Evolutionary conservation across 148 eudicot genomes (phyloP).

Genomic region (Mesembryanthemum crystallinum): DNA sequence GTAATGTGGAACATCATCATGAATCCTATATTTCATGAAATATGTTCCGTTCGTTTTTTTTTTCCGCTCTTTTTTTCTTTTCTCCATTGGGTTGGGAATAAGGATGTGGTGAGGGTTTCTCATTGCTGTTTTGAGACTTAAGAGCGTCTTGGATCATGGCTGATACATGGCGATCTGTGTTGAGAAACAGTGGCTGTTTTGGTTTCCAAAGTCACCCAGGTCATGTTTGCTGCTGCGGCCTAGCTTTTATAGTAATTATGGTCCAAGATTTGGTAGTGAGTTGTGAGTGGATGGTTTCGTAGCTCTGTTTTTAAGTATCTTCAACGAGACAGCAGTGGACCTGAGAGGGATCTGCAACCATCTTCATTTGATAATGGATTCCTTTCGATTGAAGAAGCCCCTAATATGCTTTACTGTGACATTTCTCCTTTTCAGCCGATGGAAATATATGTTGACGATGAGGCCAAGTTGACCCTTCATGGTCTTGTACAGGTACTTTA

Average conservation of each 20-base stretch:
- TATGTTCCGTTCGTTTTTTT: background rate
- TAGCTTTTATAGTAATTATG: conserved; percentile 2
- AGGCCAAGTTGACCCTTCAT: conserved; percentile 94
- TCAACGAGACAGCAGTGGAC: conserved; percentile 53
- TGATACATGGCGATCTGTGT: background rate
- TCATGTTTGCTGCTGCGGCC: conserved; percentile 6
- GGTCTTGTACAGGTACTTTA: conserved; percentile 91
- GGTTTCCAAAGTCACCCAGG: background rate
- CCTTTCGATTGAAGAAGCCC: conserved; percentile 56
- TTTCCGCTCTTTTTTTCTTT: background rate
- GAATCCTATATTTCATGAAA: background rate
- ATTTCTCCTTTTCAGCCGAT: conserved; percentile 89
- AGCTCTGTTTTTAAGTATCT: conserved; percentile 33
- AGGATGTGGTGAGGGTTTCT: background rate
- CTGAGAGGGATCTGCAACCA: conserved; percentile 46
- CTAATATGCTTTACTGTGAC: conserved; percentile 74
- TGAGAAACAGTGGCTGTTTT: background rate
- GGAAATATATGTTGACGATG: conserved; percentile 99
- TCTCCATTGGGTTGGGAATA: background rate
- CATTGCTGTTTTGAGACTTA: background rate
- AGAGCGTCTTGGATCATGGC: conserved; percentile 10
- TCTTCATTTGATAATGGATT: conserved; percentile 74
- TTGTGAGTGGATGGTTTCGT: conserved; percentile 13
- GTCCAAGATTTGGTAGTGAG: conserved; percentile 16
- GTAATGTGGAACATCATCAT: background rate